Evolutionary conservation across 2,329 filamentous ascomycete species (phyloP).

Genomic region (Stachybotrys chlorohalonatus): DNA sequence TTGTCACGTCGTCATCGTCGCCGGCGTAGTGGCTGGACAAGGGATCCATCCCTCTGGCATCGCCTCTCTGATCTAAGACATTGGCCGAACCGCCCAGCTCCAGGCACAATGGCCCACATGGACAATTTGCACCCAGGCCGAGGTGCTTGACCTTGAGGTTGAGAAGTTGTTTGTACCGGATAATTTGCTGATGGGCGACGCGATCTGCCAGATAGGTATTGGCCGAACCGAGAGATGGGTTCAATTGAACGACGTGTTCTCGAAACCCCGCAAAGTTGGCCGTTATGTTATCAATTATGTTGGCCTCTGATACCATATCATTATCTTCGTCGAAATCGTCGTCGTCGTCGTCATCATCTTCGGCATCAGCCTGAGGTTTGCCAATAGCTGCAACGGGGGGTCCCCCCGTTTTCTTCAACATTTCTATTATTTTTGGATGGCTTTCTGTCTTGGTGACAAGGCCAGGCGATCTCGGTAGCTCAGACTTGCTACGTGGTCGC

Average conservation of each 20-base stretch:
- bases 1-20: conserved; percentile 50
- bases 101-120: conserved; percentile 53
- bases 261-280: conserved; percentile 71
- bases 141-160: conserved; percentile 63
- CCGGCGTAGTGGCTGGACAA: conserved; percentile 42
- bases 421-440: conserved; percentile 35
- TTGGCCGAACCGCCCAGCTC: conserved; percentile 57
- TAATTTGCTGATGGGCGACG: conserved; percentile 71
- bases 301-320: conserved; percentile 53
- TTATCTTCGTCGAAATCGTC: conserved; percentile 46
- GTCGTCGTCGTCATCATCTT: conserved; percentile 52
- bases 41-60: conserved; percentile 50
- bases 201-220: conserved; percentile 63
- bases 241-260: conserved; percentile 62
- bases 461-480: conserved; percentile 31
- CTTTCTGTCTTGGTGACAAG: conserved; percentile 19
- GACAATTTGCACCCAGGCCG: conserved; percentile 50
- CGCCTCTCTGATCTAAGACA: conserved; percentile 50
- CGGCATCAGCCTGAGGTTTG: conserved; percentile 19
- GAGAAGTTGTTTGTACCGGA: conserved; percentile 70
- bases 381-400: conserved; percentile 41
- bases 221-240: conserved; percentile 54
- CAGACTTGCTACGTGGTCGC: conserved; percentile 47
- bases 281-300: conserved; percentile 57
- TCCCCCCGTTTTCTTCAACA: conserved; percentile 45